phyloP scores from a whole-genome alignment of 2,329 filamentous ascomycete species.

The Fusarium tanahbumbuense region DNA sequence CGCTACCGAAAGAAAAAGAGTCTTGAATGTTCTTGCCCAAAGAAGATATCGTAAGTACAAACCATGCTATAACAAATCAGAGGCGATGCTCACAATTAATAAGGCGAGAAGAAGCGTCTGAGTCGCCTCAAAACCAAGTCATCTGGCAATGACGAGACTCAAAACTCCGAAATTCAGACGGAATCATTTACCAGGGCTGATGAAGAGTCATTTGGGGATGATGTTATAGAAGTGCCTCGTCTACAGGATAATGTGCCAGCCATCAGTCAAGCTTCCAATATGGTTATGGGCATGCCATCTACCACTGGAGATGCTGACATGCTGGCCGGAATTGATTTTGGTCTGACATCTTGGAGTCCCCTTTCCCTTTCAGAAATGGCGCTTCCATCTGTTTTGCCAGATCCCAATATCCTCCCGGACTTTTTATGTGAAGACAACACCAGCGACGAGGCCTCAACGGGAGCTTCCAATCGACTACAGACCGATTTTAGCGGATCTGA shows the following conservation, averaged over 20 bases:
- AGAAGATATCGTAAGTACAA: conserved; percentile 60
- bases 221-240: conserved; percentile 6
- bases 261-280: conserved; percentile 1
- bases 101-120: conserved; percentile 51
- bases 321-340: conserved; percentile 40
- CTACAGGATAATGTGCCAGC: neutral
- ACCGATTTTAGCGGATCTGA: conserved; percentile 2
- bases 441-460: conserved; percentile 1
- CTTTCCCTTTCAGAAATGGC: conserved; percentile 29
- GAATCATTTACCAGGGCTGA: neutral
- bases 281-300: conserved; percentile 3
- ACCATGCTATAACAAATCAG: no score
- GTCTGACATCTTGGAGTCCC: conserved; percentile 41
- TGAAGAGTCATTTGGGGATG: conserved; percentile 15
- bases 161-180: neutral
- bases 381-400: conserved; percentile 35
- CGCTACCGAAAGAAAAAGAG: conserved; percentile 64
- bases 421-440: conserved; percentile 21
- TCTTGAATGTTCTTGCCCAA: conserved; percentile 66
- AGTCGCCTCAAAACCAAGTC: conserved; percentile 44
- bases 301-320: conserved; percentile 23
- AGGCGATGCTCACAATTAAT: conserved; percentile 7
- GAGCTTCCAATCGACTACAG: neutral
- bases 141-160: conserved; percentile 5
- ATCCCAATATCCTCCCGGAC: conserved; percentile 7